Evolutionary conservation across 441 rosid genomes (phyloP).

Genomic region (Populus hybrid): DNA sequence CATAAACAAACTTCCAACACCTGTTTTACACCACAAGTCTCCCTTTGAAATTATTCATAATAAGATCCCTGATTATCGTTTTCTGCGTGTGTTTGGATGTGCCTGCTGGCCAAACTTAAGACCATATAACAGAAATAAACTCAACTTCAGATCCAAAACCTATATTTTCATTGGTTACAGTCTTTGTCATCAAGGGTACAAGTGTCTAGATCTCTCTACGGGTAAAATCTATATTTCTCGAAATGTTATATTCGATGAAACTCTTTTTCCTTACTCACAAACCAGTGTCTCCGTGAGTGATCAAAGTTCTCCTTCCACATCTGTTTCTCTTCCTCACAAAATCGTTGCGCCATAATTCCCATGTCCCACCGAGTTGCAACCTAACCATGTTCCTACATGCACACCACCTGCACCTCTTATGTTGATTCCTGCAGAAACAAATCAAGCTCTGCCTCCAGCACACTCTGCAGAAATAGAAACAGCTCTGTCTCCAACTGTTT

Average conservation of each 20-base stretch:
- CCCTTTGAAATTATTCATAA: too few species aligned
- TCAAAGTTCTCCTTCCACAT: fast-evolving
- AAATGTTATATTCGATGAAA: background rate
- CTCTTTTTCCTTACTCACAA: fast-evolving
- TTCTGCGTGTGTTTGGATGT: too few species aligned
- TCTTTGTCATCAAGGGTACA: background rate
- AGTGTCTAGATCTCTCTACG: background rate
- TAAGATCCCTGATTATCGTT: too few species aligned
- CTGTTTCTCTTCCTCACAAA: fast-evolving
- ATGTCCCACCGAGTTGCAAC: background rate
- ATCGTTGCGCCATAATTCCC: fast-evolving
- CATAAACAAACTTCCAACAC: too few species aligned
- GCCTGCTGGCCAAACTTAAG: too few species aligned
- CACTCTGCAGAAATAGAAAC: background rate
- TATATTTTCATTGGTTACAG: too few species aligned
- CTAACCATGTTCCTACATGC: background rate
- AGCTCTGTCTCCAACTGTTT: background rate
- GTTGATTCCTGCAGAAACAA: too few species aligned
- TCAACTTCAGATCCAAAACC: fast-evolving
- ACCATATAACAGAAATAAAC: too few species aligned
- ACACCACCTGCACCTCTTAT: background rate
- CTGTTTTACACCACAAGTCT: too few species aligned
- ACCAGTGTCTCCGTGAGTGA: too few species aligned
- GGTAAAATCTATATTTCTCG: too few species aligned
- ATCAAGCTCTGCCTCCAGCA: fast-evolving